Base-by-base conservation (phyloP, 306 rosid genomes). In the Cucurbita argyrosperma region DNA sequence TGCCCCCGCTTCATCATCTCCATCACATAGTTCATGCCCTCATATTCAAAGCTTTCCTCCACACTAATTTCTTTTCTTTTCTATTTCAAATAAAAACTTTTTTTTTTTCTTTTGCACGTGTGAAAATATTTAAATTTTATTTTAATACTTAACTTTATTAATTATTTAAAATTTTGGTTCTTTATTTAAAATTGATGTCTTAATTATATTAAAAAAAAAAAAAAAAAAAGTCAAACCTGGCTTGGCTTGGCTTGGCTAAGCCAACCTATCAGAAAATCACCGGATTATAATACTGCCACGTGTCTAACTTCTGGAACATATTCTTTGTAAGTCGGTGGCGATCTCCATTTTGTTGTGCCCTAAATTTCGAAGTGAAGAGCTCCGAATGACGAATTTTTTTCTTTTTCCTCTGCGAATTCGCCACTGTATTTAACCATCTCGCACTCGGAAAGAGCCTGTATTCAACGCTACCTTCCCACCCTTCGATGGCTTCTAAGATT, bases 401-500 rank as follows among this genome's bases (percentile, higher is more conserved):
- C 6, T 37, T 13, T 61, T 61, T 6, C 68, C 23, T 6, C 21
- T 4, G 0, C 5, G 1, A n/a, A 16, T 52, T 53, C 58, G 58
- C 26, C 26, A 6, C 58, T 18, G 66, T 60, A 60, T 60, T 60
- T 60, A 60, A 60, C 5, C 66, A 35, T 60, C 45, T 0, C 13
- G 14, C 19, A 1, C 66, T 15, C 45, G 3, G 19, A 60, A 12
- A 14, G 64, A 61, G 9, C 49, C 30, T 63, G 37, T n/a, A 53
- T 14, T 56, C 50, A 8, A 59, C 49, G 9, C 23, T 19, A 57
- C 16, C 11, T 26, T 6, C 38, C 38, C 10, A 15, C 19, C 21
- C 47, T 45, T 53, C 73, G 26, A 90, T 88, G 94, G 84, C 90
- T 38, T 80, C 90, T n/a, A 90, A 80, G 82, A 78, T 81, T 16